phyloP scores from a whole-genome alignment of 352 stramenopile species.

The Globisporangium lucens region DNA sequence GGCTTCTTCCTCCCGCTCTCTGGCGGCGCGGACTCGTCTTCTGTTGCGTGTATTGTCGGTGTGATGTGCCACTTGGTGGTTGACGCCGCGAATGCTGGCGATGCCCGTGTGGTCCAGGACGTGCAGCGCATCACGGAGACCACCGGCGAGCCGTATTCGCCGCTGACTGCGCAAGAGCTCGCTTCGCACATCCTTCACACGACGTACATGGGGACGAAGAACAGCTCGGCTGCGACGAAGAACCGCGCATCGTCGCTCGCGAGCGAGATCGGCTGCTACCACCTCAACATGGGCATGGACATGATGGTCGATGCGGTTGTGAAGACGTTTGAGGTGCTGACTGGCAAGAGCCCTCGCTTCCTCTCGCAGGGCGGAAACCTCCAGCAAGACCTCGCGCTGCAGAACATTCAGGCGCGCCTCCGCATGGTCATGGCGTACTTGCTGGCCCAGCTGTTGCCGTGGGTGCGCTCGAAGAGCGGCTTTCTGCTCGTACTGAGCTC shows the following conservation, averaged over 20 bases:
- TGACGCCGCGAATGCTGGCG: conserved; percentile 71
- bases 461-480: conserved; percentile 90
- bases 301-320: conserved; percentile 89
- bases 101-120: conserved; percentile 75
- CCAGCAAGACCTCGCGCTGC: conserved; percentile 95
- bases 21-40: conserved; percentile 95
- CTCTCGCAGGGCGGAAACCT: conserved; percentile 87
- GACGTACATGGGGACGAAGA: conserved; percentile 97
- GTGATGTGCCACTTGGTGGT: conserved; percentile 96
- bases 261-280: conserved; percentile 94
- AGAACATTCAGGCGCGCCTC: conserved; percentile 98
- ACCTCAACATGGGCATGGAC: conserved; percentile 95
- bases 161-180: conserved; percentile 85
- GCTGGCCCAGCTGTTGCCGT: conserved; percentile 96
- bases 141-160: conserved; percentile 46
- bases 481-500: conserved; percentile 97
- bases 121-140: conserved; percentile 83
- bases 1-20: conserved; percentile 96
- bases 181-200: conserved; percentile 94
- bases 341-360: conserved; percentile 90
- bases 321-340: conserved; percentile 72
- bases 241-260: conserved; percentile 87
- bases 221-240: conserved; percentile 92
- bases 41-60: conserved; percentile 95
- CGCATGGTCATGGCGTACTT: conserved; percentile 98